Base-by-base conservation (phyloP, 176 grass and related monocot genomes). In the Carex parvula region DNA sequence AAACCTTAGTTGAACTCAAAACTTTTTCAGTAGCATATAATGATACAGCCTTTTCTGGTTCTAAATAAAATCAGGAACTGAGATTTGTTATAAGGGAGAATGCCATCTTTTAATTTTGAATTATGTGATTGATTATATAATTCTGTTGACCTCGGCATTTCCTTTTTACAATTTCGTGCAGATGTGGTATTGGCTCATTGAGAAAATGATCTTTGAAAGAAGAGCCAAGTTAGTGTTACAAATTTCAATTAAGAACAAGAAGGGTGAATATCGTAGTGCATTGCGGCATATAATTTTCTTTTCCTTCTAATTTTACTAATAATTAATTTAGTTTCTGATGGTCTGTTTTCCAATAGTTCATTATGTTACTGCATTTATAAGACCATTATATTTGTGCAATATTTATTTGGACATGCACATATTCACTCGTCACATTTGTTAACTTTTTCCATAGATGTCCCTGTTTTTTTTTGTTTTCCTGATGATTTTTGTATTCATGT, bases 221-320 rank as follows among this genome's bases (percentile, higher is more conserved):
- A 32, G 46, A 57, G 6, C 14, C 62, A 67, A 66, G 3, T 80
- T 83, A 52, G n/a, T 63, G 54, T 81, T 61, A 61, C 33, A 63
- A 81, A 81, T 62, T 46, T 81, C 16, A 62, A 64, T 48, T 46
- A 10, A 6, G 56, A 81, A 63, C 12, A 15, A 75, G 18, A 14
- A 81, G 57, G 37, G 33, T 80, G 18, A 63, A 61, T 48, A 41
- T 81, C 6, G 2, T 81, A 64, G 9, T 81, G 6, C 30, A 33
- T 42, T 81, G 79, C 17, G 16, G 20, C 42, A 81, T 5, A 64
- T 60, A 62, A 60, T 80, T 16, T 62, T 75, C 6, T 77, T 78
- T 33, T 78, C 50, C 24, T 81, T 80, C 41, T 62, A 26, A 62
- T 48, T 81, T n/a, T 60, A 12, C 35, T 3, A 39, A 64, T 81